Conservation (phyloP, 225 moss, liverwort and hornwort species). For the Pleurozium schreberi region DNA sequence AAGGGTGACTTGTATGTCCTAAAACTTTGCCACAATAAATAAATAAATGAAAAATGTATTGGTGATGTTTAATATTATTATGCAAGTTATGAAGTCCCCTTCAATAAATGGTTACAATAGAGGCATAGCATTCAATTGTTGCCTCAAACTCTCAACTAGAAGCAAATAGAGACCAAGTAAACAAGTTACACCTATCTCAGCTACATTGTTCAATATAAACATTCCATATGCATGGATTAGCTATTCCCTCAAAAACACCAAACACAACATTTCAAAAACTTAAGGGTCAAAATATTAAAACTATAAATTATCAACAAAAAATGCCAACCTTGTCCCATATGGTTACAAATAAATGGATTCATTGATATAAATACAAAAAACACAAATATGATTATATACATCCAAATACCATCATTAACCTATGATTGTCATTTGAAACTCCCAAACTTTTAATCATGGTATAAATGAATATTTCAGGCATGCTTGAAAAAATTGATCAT, state of each 20-base stretch:
- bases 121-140: neutral
- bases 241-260: neutral
- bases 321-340: neutral
- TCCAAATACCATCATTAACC: neutral
- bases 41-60: neutral
- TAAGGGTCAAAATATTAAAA: neutral
- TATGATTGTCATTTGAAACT: neutral
- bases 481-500: neutral
- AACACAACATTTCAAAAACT: neutral
- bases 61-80: neutral
- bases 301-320: neutral
- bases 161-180: neutral
- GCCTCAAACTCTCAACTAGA: neutral
- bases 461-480: neutral
- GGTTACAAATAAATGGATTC: neutral
- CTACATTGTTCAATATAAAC: neutral
- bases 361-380: neutral
- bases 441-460: neutral
- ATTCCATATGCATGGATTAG: neutral
- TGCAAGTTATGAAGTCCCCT: too few relatives aligned
- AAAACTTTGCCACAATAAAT: neutral
- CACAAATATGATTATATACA: accelerated
- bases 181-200: neutral
- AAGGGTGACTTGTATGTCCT: neutral
- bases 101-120: neutral